Base-by-base conservation (phyloP, 805 yeast genomes). In the Kodamaea leandrae region DNA sequence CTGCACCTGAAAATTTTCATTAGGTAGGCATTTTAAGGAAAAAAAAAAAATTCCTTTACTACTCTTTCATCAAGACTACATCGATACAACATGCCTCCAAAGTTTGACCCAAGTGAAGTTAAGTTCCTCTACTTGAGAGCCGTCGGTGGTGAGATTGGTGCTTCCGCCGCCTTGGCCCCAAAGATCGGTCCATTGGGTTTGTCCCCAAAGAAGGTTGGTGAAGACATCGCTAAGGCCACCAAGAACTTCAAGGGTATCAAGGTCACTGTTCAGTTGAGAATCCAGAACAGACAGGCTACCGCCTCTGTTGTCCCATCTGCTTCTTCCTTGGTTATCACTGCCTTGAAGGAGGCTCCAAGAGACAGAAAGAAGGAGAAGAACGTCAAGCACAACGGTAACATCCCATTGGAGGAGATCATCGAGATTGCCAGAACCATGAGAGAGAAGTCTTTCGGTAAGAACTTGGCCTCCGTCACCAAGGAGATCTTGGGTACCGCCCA, bases 331-430 rank as follows among this genome's bases (percentile, higher is more conserved):
- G 96, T 93, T 71, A 93, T 93, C 76, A 88, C 96, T 71, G 99
- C 99, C 61, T 82, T 93, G 71, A 93, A 93, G 83, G 99, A 93
- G 82, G 89, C 99, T 61, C 96, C 96, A 71, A 91, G 99, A 86
- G 99, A 93, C 84, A 85, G 96, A 82, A 93, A 93, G 95, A 93
- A 93, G 95, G 98, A 93, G 72, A 93, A 93, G 93, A 91, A 93
- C 80, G 86, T 93, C 75, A 89, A 90, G 83, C 99, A 93, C 87
- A 83, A 82, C 72, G 99, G 99, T 80, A 93, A 91, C 91, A 82
- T 93, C 66, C 88, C 96, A 65, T 80, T 93, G 65, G 95, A 89
- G 66, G 96, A 91, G 77, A 86, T 93, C 76, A 80, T 79, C 73
- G 96, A 89, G 72, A 86, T 93, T 68, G 98, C 99, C 64, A 90